Percentiles rank a stretch among this genome's conserved stretches.
Evolutionary conservation across 2,329 filamentous ascomycete species (phyloP).

Genomic region (Lachnellula hyalina): DNA sequence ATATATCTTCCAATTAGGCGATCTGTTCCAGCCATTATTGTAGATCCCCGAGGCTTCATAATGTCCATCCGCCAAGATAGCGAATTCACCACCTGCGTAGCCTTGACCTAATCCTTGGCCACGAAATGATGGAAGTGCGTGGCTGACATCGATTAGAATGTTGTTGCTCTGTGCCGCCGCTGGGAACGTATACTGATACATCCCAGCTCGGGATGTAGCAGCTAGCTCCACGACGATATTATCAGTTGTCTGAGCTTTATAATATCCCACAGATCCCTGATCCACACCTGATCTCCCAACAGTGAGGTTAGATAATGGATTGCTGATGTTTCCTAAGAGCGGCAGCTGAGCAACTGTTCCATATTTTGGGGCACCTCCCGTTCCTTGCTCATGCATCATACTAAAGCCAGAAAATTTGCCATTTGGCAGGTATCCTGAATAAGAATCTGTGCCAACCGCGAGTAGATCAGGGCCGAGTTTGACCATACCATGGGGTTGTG

Average conservation of each 20-base stretch:
- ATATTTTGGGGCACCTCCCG: conserved; percentile 65
- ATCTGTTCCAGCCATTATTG: conserved; percentile 62
- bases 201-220: conserved; percentile 50
- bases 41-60: conserved; percentile 59
- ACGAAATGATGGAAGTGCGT: conserved; percentile 58
- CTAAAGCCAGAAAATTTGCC: conserved; percentile 56
- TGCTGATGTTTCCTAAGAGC: conserved; percentile 41
- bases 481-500: conserved; percentile 40
- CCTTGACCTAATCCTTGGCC: conserved; percentile 56
- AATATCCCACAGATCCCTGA: conserved; percentile 54
- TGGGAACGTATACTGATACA: conserved; percentile 59
- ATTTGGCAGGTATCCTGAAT: conserved; percentile 46
- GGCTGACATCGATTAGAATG: conserved; percentile 31
- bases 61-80: conserved; percentile 43
- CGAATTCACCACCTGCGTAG: conserved; percentile 56
- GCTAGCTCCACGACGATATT: conserved; percentile 53
- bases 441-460: conserved; percentile 44
- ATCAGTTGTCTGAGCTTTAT: conserved; percentile 49
- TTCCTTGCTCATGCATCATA: conserved; percentile 62
- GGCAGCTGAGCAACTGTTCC: conserved; percentile 60
- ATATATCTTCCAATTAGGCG: conserved; percentile 57
- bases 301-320: conserved; percentile 53
- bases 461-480: conserved; percentile 38
- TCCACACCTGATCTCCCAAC: conserved; percentile 48
- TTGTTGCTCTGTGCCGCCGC: conserved; percentile 32